These are phyloP conservation scores for Fusarium sp. DNA, from an alignment of 2,329 filamentous ascomycete genomes.

Conservation along the genomic window DNA sequence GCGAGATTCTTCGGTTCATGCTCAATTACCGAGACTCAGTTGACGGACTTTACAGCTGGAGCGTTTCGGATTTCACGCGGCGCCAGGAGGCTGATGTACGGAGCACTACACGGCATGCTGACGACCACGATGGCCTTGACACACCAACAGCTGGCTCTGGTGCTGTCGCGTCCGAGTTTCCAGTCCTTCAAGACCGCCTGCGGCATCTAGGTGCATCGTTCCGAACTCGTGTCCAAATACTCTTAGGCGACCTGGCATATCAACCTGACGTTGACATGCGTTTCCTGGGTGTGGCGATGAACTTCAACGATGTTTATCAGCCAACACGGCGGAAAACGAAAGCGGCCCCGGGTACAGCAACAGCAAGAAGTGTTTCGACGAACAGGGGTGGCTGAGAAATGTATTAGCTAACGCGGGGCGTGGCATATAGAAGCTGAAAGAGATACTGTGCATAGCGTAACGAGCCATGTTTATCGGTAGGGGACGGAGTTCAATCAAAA, in stretches of 20 bases:
- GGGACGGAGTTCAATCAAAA: constrained; percentile 8
- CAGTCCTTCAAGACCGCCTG: constrained; percentile 79
- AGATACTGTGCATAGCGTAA: constrained; percentile 11
- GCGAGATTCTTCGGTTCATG: constrained; percentile 94
- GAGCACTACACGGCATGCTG: constrained; percentile 66
- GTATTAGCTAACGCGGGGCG: constrained; percentile 8
- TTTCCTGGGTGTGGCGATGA: constrained; percentile 97
- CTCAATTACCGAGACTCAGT: constrained; percentile 92
- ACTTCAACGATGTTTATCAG: constrained; percentile 97
- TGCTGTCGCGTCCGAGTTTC: constrained; percentile 74
- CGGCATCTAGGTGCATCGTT: constrained; percentile 80
- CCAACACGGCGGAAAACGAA: constrained; percentile 74
- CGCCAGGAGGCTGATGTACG: constrained; percentile 87
- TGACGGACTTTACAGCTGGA: constrained; percentile 94
- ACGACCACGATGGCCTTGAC: constrained; percentile 40
- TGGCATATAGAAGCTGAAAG: constrained; percentile 1
- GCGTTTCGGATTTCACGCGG: constrained; percentile 91
- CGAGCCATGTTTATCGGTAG: constrained; percentile 7
- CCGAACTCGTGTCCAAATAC: constrained; percentile 77
- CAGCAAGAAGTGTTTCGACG: constrained; percentile 37
- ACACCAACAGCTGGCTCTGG: constrained; percentile 54
- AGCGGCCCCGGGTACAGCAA: constrained; percentile 41
- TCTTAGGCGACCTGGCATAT: constrained; percentile 90
- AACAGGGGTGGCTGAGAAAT: constrained; percentile 44
- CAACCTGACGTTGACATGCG: constrained; percentile 96